These are phyloP conservation scores for Heliocybe sulcata DNA, from an alignment of 1,284 basidiomycete species.

Conservation along the genomic window DNA sequence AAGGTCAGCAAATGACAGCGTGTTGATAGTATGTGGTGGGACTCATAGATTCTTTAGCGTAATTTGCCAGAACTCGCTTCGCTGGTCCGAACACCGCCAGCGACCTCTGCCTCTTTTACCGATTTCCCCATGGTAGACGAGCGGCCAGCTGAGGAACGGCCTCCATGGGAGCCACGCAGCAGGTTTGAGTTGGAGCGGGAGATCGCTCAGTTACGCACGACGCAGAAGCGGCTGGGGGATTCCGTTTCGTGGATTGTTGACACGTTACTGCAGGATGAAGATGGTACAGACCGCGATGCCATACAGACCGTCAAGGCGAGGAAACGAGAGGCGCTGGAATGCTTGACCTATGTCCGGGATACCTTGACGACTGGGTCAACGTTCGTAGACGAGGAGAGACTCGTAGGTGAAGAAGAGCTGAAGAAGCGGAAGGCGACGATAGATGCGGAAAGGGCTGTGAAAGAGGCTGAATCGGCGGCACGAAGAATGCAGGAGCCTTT, in stretches of 20 bases:
- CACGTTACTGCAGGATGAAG: constrained; percentile 51
- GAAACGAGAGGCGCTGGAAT: constrained; percentile 64
- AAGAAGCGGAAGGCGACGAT: constrained; percentile 20
- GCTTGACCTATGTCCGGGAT: constrained; percentile 67
- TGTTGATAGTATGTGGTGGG: not conserved
- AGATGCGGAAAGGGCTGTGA: constrained; percentile 15
- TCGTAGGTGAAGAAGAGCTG: constrained; percentile 48
- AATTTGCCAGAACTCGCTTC: constrained; percentile 79
- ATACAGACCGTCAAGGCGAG: constrained; percentile 30
- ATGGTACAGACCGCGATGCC: constrained; percentile 28
- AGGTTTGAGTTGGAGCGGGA: constrained; percentile 64
- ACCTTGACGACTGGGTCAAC: constrained; percentile 48
- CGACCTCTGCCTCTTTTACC: constrained; percentile 29
- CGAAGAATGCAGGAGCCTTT: constrained; percentile 11
- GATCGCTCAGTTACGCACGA: constrained; percentile 37
- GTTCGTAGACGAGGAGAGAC: constrained; percentile 54
- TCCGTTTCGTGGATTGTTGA: constrained; percentile 68
- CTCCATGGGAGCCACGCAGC: constrained; percentile 57
- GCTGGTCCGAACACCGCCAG: constrained; percentile 47
- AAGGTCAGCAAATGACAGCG: constrained; percentile 36
- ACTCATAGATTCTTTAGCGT: constrained; percentile 35
- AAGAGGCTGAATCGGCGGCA: constrained; percentile 8
- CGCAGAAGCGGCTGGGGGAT: constrained; percentile 57
- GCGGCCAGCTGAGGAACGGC: constrained; percentile 42
- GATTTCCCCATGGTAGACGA: constrained; percentile 64